Percentiles rank a stretch among this genome's conserved stretches.
Conservation (phyloP, 2,329 filamentous ascomycete genomes). For the Aaosphaeria pasadenensis region DNA sequence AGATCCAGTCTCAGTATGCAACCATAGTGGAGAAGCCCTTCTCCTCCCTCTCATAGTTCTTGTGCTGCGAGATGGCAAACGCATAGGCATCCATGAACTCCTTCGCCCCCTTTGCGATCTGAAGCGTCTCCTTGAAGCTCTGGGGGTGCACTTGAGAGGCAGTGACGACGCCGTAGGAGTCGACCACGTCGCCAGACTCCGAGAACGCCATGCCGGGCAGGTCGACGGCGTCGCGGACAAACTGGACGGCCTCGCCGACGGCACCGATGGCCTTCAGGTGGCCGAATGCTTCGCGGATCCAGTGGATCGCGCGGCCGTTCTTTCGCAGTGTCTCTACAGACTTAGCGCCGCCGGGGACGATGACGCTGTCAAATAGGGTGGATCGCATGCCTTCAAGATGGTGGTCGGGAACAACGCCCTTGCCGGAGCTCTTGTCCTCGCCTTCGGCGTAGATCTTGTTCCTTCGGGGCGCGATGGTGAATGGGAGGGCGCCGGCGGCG, state of each 20-base stretch:
- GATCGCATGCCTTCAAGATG: slow-evolving; percentile 77
- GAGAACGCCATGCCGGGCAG: slow-evolving; percentile 51
- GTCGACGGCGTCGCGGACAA: slow-evolving; percentile 53
- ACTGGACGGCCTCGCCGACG: slow-evolving; percentile 66
- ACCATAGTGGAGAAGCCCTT: slow-evolving; percentile 66
- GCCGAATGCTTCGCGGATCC: slow-evolving; percentile 76
- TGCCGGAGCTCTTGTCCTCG: slow-evolving; percentile 50
- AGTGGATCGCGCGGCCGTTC: slow-evolving; percentile 72
- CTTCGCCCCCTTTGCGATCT: slow-evolving; percentile 64
- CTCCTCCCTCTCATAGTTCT: slow-evolving; percentile 71
- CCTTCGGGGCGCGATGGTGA: slow-evolving; percentile 69
- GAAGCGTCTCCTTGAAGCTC: slow-evolving; percentile 59
- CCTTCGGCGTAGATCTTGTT: slow-evolving; percentile 63
- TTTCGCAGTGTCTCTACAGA: slow-evolving; percentile 62
- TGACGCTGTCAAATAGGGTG: slow-evolving; percentile 77
- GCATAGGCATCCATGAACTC: slow-evolving; percentile 71
- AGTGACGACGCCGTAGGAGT: slow-evolving; percentile 78
- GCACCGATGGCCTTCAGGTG: slow-evolving; percentile 78
- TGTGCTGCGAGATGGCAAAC: slow-evolving; percentile 67
- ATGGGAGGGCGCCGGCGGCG: slow-evolving; percentile 62
- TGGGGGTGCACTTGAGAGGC: slow-evolving; percentile 53
- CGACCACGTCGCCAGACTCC: slow-evolving; percentile 51
- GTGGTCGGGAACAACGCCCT: slow-evolving; percentile 66
- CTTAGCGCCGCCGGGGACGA: slow-evolving; percentile 69
- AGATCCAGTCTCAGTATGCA: slow-evolving; percentile 57